These are phyloP conservation scores for Tolypocladium ophioglossoides DNA, from an alignment of 2,329 filamentous ascomycete species.

Conservation along the genomic window DNA sequence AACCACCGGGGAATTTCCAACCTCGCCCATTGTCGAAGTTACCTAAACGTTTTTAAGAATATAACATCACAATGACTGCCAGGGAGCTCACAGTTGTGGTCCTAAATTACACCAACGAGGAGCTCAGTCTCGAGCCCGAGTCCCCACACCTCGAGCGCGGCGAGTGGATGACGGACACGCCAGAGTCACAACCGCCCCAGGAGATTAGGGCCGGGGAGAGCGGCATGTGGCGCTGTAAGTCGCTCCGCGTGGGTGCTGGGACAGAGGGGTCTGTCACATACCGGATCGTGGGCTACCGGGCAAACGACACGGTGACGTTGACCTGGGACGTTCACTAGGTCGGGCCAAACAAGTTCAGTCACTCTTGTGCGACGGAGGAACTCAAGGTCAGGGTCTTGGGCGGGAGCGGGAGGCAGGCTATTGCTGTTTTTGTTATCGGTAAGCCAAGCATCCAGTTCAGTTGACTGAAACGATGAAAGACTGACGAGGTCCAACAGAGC, in stretches of 20 bases:
- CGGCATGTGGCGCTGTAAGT: conserved; percentile 2
- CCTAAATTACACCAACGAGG: conserved; percentile 1
- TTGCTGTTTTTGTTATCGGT: conserved; percentile 1
- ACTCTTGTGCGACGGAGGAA: not conserved
- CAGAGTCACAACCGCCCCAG: not conserved
- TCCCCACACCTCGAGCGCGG: not conserved
- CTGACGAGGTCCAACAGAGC: not conserved
- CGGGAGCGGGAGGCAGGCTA: not conserved
- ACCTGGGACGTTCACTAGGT: conserved; percentile 1
- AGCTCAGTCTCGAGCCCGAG: not conserved
- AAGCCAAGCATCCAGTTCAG: not conserved
- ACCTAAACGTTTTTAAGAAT: not conserved
- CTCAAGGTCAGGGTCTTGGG: not conserved
- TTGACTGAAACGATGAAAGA: not conserved
- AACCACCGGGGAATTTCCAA: too few species aligned
- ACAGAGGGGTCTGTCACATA: not conserved
- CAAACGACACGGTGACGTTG: not conserved
- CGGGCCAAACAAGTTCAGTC: conserved; percentile 1
- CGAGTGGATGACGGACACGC: conserved; percentile 1
- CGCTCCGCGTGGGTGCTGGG: not conserved
- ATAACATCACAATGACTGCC: not conserved
- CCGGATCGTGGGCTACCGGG: not conserved
- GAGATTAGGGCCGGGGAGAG: conserved; percentile 2
- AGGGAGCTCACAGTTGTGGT: conserved; percentile 1
- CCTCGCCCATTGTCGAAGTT: not conserved